Percentiles rank a stretch among this genome's conserved stretches.
Conservation (phyloP, 495 filamentous ascomycete species). For the Trichoderma parareesei region DNA sequence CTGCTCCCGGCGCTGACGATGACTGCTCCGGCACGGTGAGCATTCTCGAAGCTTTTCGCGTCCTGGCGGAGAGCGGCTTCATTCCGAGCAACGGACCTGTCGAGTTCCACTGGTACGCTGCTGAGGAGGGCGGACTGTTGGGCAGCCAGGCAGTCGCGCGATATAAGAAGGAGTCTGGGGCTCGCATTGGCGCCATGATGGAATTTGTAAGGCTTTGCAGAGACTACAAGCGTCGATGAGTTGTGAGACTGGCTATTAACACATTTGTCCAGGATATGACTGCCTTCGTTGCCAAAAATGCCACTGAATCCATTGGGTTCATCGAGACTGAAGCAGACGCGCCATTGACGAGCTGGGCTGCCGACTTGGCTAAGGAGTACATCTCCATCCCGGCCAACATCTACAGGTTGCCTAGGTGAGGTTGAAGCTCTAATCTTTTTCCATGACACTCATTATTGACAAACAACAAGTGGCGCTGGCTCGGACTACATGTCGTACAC, state of each 20-base stretch:
- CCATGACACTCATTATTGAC: background rate
- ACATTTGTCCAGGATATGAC: slow-evolving; percentile 43
- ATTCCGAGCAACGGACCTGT: slow-evolving; percentile 58
- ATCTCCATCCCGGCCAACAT: slow-evolving; percentile 14
- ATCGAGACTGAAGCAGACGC: slow-evolving; percentile 24
- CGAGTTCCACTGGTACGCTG: slow-evolving; percentile 95
- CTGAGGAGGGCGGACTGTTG: slow-evolving; percentile 84
- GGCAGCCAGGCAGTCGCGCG: slow-evolving; percentile 41
- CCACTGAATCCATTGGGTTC: slow-evolving; percentile 24
- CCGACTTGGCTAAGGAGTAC: slow-evolving; percentile 20
- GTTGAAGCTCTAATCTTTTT: background rate
- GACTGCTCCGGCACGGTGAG: slow-evolving; percentile 41
- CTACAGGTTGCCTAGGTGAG: slow-evolving; percentile 11
- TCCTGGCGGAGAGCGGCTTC: slow-evolving; percentile 32
- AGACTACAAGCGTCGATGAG: slow-evolving; percentile 19
- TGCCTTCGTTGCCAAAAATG: slow-evolving; percentile 24
- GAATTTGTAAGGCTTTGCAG: slow-evolving; percentile 16
- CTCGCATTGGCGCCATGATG: slow-evolving; percentile 27
- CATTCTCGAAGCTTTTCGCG: slow-evolving; percentile 45
- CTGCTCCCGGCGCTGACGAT: slow-evolving; percentile 45
- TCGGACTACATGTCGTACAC: slow-evolving; percentile 28
- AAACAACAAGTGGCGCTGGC: slow-evolving; percentile 21
- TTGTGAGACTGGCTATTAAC: slow-evolving; percentile 22
- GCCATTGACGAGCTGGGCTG: slow-evolving; percentile 20
- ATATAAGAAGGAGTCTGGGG: slow-evolving; percentile 29